Evolutionary conservation across 306 rosid genomes (phyloP).

Genomic region (Gillenia trifoliata): DNA sequence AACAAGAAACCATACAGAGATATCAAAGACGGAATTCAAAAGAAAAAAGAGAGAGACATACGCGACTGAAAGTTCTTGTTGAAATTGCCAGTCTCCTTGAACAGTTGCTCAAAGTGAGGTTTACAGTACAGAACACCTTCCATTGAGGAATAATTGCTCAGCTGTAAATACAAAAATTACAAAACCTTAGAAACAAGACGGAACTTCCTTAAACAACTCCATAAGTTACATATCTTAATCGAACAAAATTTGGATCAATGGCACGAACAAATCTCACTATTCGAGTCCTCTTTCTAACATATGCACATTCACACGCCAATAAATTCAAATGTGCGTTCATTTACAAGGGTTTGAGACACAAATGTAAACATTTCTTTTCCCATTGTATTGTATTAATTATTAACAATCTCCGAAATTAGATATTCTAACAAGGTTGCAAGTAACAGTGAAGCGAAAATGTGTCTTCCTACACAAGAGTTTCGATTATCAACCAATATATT

Average conservation of each 20-base stretch:
- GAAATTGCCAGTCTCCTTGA: conserved; percentile 82
- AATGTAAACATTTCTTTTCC: background rate
- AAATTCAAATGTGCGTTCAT: background rate
- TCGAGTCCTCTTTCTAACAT: background rate
- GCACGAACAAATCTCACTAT: background rate
- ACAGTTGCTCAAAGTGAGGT: conserved; percentile 95
- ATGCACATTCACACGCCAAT: background rate
- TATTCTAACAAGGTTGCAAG: background rate
- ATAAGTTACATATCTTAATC: background rate
- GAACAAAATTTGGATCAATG: background rate
- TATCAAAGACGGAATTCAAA: conserved; percentile 14
- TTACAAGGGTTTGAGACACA: background rate
- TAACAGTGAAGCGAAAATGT: background rate
- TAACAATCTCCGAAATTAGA: background rate
- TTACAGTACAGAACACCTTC: conserved; percentile 91
- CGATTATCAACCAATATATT: background rate
- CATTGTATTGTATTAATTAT: background rate
- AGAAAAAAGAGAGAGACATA: conserved; percentile 33
- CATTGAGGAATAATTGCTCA: conserved; percentile 93
- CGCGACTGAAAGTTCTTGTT: conserved; percentile 83
- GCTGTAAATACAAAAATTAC: conserved; percentile 44
- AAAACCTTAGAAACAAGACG: background rate
- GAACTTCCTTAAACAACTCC: conserved; percentile 17
- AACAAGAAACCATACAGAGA: background rate
- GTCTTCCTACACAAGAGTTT: background rate